Evolutionary conservation across 208 protist species (phyloP).

Genomic region (Trichomonas tenax): DNA sequence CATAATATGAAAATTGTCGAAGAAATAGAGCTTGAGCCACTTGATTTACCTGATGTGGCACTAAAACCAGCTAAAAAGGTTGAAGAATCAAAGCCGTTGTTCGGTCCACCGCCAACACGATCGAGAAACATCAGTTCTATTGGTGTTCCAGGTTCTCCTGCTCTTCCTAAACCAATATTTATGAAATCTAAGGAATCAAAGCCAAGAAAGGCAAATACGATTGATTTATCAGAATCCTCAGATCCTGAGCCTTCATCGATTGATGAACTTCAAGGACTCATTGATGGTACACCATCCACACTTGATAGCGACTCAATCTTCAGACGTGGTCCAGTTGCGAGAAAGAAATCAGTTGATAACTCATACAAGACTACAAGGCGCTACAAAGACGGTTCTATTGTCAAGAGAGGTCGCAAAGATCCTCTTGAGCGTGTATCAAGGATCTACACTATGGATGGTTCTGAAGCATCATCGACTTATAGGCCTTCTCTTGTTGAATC

Average conservation of each 20-base stretch:
- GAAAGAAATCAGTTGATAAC: not conserved
- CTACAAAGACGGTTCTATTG: not conserved
- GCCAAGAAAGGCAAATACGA: not conserved
- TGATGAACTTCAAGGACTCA: not conserved
- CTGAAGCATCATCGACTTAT: not conserved
- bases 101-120: not conserved
- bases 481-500: not conserved
- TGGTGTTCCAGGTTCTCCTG: not conserved
- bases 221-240: not conserved
- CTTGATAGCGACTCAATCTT: not conserved
- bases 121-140: not conserved
- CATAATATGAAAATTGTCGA: not conserved
- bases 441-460: not conserved
- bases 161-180: not conserved
- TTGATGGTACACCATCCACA: not conserved
- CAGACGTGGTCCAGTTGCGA: not conserved
- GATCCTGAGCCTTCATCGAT: not conserved
- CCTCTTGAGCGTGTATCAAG: not conserved
- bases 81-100: not conserved
- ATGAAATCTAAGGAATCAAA: not conserved
- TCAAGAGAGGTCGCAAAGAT: not conserved
- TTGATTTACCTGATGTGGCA: not conserved
- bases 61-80: not conserved
- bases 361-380: not conserved
- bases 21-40: not conserved